phyloP scores from a whole-genome alignment of 2,329 filamentous ascomycete genomes.

The Aspergillus fructus region DNA sequence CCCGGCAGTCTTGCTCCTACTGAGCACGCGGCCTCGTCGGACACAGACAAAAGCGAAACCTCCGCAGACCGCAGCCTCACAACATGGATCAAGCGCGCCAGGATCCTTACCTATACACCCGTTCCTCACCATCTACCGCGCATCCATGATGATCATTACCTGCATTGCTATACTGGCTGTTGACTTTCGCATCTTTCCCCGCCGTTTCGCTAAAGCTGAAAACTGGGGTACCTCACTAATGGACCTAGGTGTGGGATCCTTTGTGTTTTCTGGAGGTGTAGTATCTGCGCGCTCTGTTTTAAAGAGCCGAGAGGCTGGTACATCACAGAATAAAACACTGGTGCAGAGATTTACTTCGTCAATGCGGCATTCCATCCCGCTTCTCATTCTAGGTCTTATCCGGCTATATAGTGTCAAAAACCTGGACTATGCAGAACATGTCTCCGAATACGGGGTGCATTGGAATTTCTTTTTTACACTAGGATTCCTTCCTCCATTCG shows the following conservation, averaged over 20 bases:
- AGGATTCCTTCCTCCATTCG: conserved; percentile 81
- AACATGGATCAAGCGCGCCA: conserved; percentile 28
- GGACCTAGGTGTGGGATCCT: conserved; percentile 96
- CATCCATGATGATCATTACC: conserved; percentile 86
- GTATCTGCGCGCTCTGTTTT: conserved; percentile 83
- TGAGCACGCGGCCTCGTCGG: conserved; percentile 34
- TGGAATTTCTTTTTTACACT: conserved; percentile 99
- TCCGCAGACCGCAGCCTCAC: conserved; percentile 23
- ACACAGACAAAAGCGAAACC: conserved; percentile 36
- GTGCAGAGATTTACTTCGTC: conserved; percentile 62
- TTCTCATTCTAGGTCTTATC: conserved; percentile 75
- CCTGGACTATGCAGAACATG: conserved; percentile 93
- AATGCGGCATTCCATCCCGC: conserved; percentile 76
- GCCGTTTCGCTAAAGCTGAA: conserved; percentile 95
- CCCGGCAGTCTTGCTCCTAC: conserved; percentile 65
- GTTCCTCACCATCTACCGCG: conserved; percentile 88
- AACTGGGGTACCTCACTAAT: conserved; percentile 99
- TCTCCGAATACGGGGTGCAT: conserved; percentile 95
- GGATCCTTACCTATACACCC: conserved; percentile 75
- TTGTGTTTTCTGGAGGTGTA: conserved; percentile 90
- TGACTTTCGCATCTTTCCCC: conserved; percentile 88
- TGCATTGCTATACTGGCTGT: conserved; percentile 93
- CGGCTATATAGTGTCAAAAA: conserved; percentile 88
- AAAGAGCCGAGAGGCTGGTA: conserved; percentile 59
- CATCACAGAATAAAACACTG: conserved; percentile 46